Percentiles rank a stretch among this genome's conserved stretches.
phyloP scores from a whole-genome alignment of 1,139 yeast species.

The Lodderomyces beijingensis region DNA sequence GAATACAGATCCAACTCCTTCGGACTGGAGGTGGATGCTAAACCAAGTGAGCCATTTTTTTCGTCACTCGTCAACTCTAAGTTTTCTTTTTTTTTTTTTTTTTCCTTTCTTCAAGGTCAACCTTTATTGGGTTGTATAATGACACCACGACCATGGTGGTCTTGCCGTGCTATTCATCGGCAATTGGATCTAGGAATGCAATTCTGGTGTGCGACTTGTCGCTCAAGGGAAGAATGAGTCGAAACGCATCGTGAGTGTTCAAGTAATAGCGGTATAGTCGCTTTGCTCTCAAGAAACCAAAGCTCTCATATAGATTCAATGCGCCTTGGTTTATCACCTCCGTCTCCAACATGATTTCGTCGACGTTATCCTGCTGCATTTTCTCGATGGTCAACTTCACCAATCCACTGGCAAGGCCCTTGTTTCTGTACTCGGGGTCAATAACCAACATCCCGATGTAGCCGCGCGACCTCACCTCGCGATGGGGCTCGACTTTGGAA shows the following conservation, averaged over 20 bases:
- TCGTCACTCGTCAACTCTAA: no score
- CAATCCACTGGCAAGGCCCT: conserved; percentile 74
- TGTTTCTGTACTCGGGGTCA: conserved; percentile 62
- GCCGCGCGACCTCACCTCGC: conserved; percentile 70
- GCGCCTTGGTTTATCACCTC: conserved; percentile 84
- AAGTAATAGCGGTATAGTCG: conserved; percentile 81
- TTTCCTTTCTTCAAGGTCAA: no score
- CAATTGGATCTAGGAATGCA: conserved; percentile 24
- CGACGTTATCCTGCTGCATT: conserved; percentile 63
- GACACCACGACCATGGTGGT: no score
- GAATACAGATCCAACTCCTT: no score
- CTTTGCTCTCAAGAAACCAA: conserved; percentile 82
- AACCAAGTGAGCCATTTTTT: no score
- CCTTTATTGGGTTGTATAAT: no score
- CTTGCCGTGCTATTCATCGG: no score
- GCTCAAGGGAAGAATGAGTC: conserved; percentile 52
- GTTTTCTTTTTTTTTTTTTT: no score
- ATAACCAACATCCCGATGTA: conserved; percentile 97
- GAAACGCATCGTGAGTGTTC: conserved; percentile 88
- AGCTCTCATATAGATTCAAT: conserved; percentile 68
- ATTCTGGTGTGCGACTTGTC: conserved; percentile 27
- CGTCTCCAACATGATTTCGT: conserved; percentile 87
- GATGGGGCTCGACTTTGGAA: conserved; percentile 77
- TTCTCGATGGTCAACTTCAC: conserved; percentile 61
- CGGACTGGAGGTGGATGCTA: no score